These are phyloP conservation scores for Epichloe brachyelytri DNA, from an alignment of 2,329 filamentous ascomycete species.

Conservation along the genomic window DNA sequence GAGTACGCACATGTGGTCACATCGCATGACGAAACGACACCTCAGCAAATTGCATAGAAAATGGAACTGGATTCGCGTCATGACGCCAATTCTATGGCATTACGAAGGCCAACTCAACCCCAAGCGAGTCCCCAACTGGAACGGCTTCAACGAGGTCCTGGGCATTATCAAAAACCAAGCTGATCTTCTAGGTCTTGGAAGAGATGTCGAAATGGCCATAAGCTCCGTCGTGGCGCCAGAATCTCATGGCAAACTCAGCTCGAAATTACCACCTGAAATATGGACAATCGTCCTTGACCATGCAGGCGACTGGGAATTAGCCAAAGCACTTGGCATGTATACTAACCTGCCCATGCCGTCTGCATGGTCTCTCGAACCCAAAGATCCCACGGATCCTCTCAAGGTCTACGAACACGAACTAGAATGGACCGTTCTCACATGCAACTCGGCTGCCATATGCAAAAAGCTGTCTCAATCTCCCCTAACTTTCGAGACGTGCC, in stretches of 20 bases:
- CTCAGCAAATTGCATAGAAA: slow-evolving; percentile 70
- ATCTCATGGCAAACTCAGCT: slow-evolving; percentile 21
- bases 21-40: slow-evolving; percentile 78
- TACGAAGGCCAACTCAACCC: slow-evolving; percentile 43
- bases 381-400: slow-evolving; percentile 48
- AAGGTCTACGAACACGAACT: slow-evolving; percentile 65
- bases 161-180: slow-evolving; percentile 66
- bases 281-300: slow-evolving; percentile 82
- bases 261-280: slow-evolving; percentile 64
- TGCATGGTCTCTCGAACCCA: slow-evolving; percentile 53
- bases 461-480: slow-evolving; percentile 59
- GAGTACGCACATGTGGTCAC: slow-evolving; percentile 81
- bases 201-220: slow-evolving; percentile 49
- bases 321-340: slow-evolving; percentile 67
- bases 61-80: slow-evolving; percentile 76
- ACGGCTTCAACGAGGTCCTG: slow-evolving; percentile 56
- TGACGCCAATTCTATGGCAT: slow-evolving; percentile 72
- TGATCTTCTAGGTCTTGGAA: slow-evolving; percentile 59
- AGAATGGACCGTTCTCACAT: slow-evolving; percentile 73
- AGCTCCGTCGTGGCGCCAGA: slow-evolving; percentile 23
- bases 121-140: slow-evolving; percentile 47
- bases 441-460: slow-evolving; percentile 57
- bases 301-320: slow-evolving; percentile 81
- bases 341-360: slow-evolving; percentile 60
- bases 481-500: slow-evolving; percentile 61